Conservation (phyloP, 2,329 filamentous ascomycete species). For the Colletotrichum plurivorum region DNA sequence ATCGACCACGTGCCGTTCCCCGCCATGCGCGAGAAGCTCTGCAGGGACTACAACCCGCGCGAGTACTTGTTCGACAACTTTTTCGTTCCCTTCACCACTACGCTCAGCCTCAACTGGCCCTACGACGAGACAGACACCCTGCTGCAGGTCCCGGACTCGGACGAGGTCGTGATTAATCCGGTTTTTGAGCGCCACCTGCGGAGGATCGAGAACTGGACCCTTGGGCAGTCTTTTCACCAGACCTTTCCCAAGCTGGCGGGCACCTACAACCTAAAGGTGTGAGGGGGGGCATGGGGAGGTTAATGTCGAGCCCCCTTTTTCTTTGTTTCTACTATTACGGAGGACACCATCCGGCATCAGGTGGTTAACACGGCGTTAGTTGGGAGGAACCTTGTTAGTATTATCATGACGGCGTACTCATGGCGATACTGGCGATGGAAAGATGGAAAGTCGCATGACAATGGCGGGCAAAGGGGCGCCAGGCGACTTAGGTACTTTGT, state of each 20-base stretch:
- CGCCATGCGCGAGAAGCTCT: conserved; percentile 77
- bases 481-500: background rate
- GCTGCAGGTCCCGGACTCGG: conserved; percentile 67
- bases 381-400: background rate
- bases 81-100: conserved; percentile 85
- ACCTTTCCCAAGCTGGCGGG: conserved; percentile 72
- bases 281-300: background rate
- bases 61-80: conserved; percentile 82
- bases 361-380: background rate
- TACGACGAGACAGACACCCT: conserved; percentile 82
- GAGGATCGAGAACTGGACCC: conserved; percentile 83
- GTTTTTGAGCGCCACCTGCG: conserved; percentile 87
- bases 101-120: conserved; percentile 85
- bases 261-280: conserved; percentile 56
- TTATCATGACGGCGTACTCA: background rate
- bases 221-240: conserved; percentile 78
- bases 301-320: background rate
- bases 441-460: background rate
- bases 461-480: too few species aligned
- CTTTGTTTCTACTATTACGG: background rate
- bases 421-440: background rate
- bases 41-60: conserved; percentile 61
- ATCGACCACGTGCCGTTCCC: conserved; percentile 88
- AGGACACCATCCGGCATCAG: background rate
- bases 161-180: conserved; percentile 85